phyloP scores from a whole-genome alignment of 1,284 basidiomycete species.

The Apiotrichum porosum region DNA sequence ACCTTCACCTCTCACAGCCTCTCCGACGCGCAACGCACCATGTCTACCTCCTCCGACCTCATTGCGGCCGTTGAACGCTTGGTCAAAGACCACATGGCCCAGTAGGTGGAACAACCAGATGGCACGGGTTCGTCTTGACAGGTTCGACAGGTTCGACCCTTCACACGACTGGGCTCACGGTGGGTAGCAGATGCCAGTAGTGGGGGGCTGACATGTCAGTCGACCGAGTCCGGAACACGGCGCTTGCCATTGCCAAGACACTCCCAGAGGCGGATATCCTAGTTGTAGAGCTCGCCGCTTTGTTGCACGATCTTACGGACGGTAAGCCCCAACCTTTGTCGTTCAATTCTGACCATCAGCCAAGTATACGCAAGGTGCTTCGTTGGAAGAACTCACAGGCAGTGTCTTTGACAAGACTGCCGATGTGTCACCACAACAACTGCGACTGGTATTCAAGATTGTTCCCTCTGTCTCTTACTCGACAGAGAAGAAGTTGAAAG shows the following conservation, averaged over 20 bases:
- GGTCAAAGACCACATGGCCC: conserved; percentile 70
- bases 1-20: too few species aligned
- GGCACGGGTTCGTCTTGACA: not conserved
- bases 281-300: conserved; percentile 72
- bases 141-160: conserved; percentile 62
- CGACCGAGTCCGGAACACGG: conserved; percentile 71
- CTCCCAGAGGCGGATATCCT: conserved; percentile 59
- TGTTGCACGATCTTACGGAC: conserved; percentile 72
- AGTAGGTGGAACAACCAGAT: conserved; percentile 33
- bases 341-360: conserved; percentile 15
- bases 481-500: conserved; percentile 68
- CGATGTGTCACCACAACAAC: conserved; percentile 11
- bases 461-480: conserved; percentile 81
- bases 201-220: conserved; percentile 52
- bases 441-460: conserved; percentile 52
- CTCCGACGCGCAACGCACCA: too few species aligned
- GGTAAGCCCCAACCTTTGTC: conserved; percentile 15
- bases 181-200: conserved; percentile 38
- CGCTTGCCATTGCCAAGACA: conserved; percentile 61
- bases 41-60: conserved; percentile 20
- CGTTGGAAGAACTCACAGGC: conserved; percentile 21
- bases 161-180: conserved; percentile 87
- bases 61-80: conserved; percentile 62
- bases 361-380: conserved; percentile 31
- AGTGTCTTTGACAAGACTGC: conserved; percentile 22